These are phyloP conservation scores for Euphorbia lathyris DNA, from an alignment of 345 rosid species.

Conservation along the genomic window DNA sequence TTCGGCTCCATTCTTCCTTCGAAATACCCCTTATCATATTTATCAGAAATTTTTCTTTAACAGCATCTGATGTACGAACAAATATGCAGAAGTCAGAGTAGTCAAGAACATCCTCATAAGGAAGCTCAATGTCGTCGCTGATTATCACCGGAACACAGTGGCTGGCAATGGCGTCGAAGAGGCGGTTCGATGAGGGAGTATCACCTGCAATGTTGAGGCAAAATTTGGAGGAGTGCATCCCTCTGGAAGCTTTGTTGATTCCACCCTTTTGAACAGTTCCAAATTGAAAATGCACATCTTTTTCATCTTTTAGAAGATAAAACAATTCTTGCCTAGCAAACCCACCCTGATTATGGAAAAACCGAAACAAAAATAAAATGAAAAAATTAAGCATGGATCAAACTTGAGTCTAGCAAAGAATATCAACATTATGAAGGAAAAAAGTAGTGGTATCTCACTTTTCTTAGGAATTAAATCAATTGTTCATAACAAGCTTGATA, in stretches of 20 bases:
- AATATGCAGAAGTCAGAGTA: constrained; percentile 86
- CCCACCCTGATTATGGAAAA: constrained; percentile 61
- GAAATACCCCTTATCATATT: constrained; percentile 57
- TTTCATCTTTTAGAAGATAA: constrained; percentile 68
- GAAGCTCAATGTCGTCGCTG: constrained; percentile 92
- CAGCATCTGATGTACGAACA: constrained; percentile 73
- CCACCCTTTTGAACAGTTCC: constrained; percentile 78
- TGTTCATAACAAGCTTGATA: too few relatives aligned
- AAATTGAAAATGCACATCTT: constrained; percentile 80
- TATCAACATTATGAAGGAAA: not conserved
- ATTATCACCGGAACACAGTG: constrained; percentile 90
- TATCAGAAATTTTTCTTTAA: constrained; percentile 61
- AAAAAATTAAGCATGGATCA: constrained; percentile 1
- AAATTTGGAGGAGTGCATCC: constrained; percentile 86
- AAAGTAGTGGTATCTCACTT: not conserved
- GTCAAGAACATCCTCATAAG: constrained; percentile 84
- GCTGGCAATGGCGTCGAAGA: constrained; percentile 92
- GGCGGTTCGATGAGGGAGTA: constrained; percentile 96
- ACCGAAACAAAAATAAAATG: not conserved
- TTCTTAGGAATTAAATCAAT: too few relatives aligned
- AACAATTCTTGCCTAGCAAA: constrained; percentile 73
- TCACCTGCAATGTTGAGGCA: constrained; percentile 97
- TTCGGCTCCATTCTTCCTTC: constrained; percentile 70
- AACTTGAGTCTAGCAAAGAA: constrained; percentile 1
- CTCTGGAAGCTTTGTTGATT: constrained; percentile 54